Evolutionary conservation across 2,329 filamentous ascomycete genomes (phyloP).

Genomic region (Xylariaceae sp.): DNA sequence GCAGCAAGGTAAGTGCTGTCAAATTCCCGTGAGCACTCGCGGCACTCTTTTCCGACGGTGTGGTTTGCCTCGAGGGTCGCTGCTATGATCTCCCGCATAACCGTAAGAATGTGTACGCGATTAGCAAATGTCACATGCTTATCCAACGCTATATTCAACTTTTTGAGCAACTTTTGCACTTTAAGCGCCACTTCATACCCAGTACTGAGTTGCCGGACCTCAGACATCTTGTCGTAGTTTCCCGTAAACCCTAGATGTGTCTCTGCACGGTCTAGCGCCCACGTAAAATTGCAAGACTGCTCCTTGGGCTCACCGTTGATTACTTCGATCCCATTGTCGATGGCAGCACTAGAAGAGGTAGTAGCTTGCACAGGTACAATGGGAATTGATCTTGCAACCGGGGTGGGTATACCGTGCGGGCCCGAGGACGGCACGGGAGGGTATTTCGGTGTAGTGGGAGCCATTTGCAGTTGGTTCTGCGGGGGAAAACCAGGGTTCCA

Average conservation of each 20-base stretch:
- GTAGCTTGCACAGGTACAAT: not conserved
- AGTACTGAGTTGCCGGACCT: slow-evolving; percentile 18
- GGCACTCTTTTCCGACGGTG: slow-evolving; percentile 22
- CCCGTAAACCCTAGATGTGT: slow-evolving; percentile 31
- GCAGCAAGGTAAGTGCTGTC: slow-evolving; percentile 27
- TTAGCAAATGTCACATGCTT: slow-evolving; percentile 27
- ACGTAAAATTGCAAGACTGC: slow-evolving; percentile 25
- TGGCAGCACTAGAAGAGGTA: not conserved
- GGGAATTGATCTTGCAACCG: not conserved
- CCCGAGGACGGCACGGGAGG: not conserved
- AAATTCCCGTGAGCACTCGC: slow-evolving; percentile 23
- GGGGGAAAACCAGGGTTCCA: not conserved
- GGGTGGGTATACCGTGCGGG: not conserved
- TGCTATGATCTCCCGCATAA: slow-evolving; percentile 33
- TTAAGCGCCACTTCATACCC: slow-evolving; percentile 24
- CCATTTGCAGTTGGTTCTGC: not conserved
- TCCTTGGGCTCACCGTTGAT: slow-evolving; percentile 20
- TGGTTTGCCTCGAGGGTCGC: slow-evolving; percentile 28
- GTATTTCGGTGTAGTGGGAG: not conserved
- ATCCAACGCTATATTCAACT: slow-evolving; percentile 21
- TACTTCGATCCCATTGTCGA: slow-evolving; percentile 5
- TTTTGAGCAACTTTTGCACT: slow-evolving; percentile 30
- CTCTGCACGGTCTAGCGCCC: slow-evolving; percentile 28
- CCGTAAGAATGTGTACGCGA: slow-evolving; percentile 33
- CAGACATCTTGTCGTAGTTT: slow-evolving; percentile 23